phyloP scores from a whole-genome alignment of 2,329 filamentous ascomycete genomes.

The Niveomyces coronatus region DNA sequence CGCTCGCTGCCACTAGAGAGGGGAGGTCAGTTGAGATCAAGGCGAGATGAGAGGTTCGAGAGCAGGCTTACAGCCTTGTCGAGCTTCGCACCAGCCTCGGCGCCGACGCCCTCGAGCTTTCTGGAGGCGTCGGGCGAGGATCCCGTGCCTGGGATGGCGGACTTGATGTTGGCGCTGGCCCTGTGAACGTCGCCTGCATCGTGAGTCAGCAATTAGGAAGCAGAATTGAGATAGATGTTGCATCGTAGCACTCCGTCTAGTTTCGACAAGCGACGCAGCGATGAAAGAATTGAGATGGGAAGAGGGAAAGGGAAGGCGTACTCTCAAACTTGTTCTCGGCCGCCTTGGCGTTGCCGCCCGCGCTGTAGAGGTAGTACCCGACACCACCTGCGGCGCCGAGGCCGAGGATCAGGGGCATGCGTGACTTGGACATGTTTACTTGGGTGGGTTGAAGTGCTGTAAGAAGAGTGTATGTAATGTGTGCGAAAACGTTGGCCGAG shows the following conservation, averaged over 20 bases:
- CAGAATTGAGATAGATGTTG: neutral
- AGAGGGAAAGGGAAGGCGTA: too few relatives aligned
- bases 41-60: neutral
- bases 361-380: slow-evolving; percentile 85
- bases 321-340: slow-evolving; percentile 84
- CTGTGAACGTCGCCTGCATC: slow-evolving; percentile 72
- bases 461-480: too few relatives aligned
- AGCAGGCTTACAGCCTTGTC: slow-evolving; percentile 53
- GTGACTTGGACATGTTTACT: slow-evolving; percentile 36
- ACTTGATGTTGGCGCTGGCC: slow-evolving; percentile 55
- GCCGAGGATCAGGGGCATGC: slow-evolving; percentile 43
- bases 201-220: neutral
- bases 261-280: neutral
- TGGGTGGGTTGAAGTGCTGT: neutral
- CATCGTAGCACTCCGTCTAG: too few relatives aligned
- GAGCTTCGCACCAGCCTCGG: slow-evolving; percentile 50
- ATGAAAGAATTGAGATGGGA: neutral
- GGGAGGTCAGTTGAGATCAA: neutral
- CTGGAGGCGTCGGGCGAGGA: slow-evolving; percentile 50
- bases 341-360: slow-evolving; percentile 69
- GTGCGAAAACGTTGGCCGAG: too few relatives aligned
- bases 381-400: slow-evolving; percentile 54
- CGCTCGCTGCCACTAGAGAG: slow-evolving; percentile 39
- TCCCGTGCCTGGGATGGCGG: slow-evolving; percentile 48
- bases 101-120: slow-evolving; percentile 40